Evolutionary conservation across 176 grass and related monocot genomes (phyloP).

Genomic region (Oryza glumipatula): DNA sequence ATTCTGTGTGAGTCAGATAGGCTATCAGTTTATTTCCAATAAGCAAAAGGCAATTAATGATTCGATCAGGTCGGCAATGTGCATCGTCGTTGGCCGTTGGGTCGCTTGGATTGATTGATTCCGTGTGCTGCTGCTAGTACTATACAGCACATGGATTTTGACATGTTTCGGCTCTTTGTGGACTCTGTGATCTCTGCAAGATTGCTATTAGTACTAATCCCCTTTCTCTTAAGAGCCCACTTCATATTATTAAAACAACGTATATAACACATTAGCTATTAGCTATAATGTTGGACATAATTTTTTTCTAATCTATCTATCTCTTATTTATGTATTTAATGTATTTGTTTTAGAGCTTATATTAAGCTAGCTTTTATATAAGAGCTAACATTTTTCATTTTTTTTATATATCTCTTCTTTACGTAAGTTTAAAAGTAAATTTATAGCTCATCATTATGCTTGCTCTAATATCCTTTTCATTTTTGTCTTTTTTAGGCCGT

Average conservation of each 20-base stretch:
- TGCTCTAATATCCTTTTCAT: too few species aligned
- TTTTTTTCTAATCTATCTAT: too few species aligned
- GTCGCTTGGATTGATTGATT: neutral
- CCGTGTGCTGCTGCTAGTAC: neutral
- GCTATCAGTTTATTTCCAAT: neutral
- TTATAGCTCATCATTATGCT: too few species aligned
- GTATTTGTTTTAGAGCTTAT: too few species aligned
- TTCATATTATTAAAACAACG: too few species aligned
- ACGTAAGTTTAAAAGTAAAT: too few species aligned
- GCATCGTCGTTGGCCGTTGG: neutral
- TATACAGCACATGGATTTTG: slow-evolving; percentile 10
- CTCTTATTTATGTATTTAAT: too few species aligned
- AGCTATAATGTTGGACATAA: fast-evolving
- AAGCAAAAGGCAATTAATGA: neutral
- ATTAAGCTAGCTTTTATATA: too few species aligned
- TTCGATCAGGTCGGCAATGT: neutral
- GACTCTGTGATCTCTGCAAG: neutral
- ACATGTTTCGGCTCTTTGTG: neutral
- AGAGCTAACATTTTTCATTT: too few species aligned
- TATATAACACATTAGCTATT: too few species aligned
- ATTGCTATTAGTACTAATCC: neutral
- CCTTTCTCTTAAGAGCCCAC: neutral
- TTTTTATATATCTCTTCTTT: too few species aligned
- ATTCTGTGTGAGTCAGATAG: neutral
- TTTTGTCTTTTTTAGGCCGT: neutral